phyloP scores from a whole-genome alignment of 441 rosid genomes.

The Flueggea neowawraea region DNA sequence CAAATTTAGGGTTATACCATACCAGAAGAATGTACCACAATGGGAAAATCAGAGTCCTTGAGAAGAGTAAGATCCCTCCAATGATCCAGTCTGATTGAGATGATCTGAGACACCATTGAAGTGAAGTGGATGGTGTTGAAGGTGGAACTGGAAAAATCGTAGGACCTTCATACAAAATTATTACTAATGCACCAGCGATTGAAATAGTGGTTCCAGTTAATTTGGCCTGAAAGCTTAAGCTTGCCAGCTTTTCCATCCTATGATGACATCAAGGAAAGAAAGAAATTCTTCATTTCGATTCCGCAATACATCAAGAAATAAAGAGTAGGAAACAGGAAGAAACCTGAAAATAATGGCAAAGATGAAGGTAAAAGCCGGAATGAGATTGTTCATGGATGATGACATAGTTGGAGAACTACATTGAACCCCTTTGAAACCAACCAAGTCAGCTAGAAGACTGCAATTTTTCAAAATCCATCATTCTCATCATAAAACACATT shows the following conservation, averaged over 20 bases:
- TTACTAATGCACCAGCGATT: constrained; percentile 51
- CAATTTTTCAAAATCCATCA: neutral
- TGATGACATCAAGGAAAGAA: neutral
- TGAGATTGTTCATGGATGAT: constrained; percentile 43
- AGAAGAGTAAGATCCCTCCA: constrained; percentile 39
- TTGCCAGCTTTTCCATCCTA: constrained; percentile 55
- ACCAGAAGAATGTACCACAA: constrained; percentile 52
- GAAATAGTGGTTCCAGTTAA: constrained; percentile 54
- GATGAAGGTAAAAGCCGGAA: constrained; percentile 52
- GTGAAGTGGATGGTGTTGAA: constrained; percentile 4
- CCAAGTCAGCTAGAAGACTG: constrained; percentile 27
- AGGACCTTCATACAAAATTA: constrained; percentile 51
- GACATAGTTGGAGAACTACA: constrained; percentile 55
- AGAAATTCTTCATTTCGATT: no score
- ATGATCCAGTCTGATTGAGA: constrained; percentile 31
- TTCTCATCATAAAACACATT: neutral
- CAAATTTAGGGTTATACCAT: neutral
- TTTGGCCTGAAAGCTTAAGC: constrained; percentile 49
- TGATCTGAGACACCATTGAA: constrained; percentile 9
- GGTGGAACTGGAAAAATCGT: constrained; percentile 15
- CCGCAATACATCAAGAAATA: no score
- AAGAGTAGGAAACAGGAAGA: neutral
- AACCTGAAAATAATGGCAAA: constrained; percentile 58
- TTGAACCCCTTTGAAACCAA: constrained; percentile 36
- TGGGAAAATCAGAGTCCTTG: constrained; percentile 29